phyloP scores from a whole-genome alignment of 2,329 filamentous ascomycete species.

The Whalleya microplaca region DNA sequence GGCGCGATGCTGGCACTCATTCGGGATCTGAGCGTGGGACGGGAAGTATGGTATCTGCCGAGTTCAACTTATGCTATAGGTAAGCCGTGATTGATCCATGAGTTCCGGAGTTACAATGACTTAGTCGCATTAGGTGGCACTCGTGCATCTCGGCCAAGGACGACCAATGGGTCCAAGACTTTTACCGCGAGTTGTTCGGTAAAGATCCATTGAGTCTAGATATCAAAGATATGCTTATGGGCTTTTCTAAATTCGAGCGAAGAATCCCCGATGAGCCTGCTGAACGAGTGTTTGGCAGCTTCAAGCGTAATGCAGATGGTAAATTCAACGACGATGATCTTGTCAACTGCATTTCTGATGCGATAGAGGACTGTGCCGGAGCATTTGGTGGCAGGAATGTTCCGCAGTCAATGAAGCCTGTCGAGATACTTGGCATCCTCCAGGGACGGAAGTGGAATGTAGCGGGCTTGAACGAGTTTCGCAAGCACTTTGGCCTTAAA shows the following conservation, averaged over 20 bases:
- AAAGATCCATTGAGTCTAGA: constrained; percentile 61
- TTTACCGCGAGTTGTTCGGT: constrained; percentile 66
- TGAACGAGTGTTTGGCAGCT: constrained; percentile 68
- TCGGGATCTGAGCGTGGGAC: constrained; percentile 69
- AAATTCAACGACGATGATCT: constrained; percentile 77
- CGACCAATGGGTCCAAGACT: constrained; percentile 77
- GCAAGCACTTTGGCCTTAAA: constrained; percentile 79
- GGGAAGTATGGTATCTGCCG: constrained; percentile 82
- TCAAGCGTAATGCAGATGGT: constrained; percentile 68
- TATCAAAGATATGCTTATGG: constrained; percentile 63
- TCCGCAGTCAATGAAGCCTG: constrained; percentile 71
- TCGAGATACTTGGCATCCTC: constrained; percentile 81
- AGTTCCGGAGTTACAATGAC: neutral
- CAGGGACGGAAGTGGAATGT: constrained; percentile 78
- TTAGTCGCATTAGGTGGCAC: constrained; percentile 58
- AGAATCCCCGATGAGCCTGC: constrained; percentile 67
- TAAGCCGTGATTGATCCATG: constrained; percentile 39
- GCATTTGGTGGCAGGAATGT: constrained; percentile 75
- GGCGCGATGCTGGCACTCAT: constrained; percentile 55
- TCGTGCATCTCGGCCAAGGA: constrained; percentile 76
- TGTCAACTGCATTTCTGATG: constrained; percentile 75
- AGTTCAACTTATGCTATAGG: constrained; percentile 87
- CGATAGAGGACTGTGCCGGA: constrained; percentile 77
- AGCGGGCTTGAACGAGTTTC: constrained; percentile 81
- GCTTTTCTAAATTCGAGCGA: constrained; percentile 65